These are phyloP conservation scores for Coemansia sp. DNA, from an alignment of 192 early-diverging fungal species.

Conservation along the genomic window DNA sequence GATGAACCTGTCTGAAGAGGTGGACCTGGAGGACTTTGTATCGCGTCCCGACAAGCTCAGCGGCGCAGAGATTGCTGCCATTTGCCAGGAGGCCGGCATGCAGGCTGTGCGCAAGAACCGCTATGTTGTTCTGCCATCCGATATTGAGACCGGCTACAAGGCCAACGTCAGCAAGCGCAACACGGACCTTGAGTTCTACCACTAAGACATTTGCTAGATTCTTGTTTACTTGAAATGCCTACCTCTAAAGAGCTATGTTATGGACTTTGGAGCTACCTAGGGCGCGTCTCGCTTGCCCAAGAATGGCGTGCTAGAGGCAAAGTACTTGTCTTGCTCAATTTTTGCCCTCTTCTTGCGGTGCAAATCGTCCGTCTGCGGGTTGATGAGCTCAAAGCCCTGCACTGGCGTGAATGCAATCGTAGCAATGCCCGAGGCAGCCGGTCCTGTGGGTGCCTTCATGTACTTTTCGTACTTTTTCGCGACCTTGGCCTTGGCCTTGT, in stretches of 20 bases:
- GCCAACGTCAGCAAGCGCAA: constrained; percentile 95
- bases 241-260: neutral
- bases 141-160: constrained; percentile 96
- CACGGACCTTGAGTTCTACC: constrained; percentile 95
- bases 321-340: constrained; percentile 70
- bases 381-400: constrained; percentile 90
- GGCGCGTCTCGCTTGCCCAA: constrained; percentile 44
- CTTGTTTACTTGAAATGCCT: neutral
- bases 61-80: constrained; percentile 98
- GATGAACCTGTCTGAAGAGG: constrained; percentile 94
- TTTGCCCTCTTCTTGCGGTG: constrained; percentile 55
- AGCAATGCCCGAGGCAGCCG: constrained; percentile 73
- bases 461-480: constrained; percentile 59
- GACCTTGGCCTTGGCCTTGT: constrained; percentile 64
- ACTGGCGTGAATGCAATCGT: constrained; percentile 93
- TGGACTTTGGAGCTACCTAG: neutral
- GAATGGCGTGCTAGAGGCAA: constrained; percentile 66
- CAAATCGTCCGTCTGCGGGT: constrained; percentile 67
- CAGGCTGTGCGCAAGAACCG: constrained; percentile 97
- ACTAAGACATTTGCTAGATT: constrained; percentile 47
- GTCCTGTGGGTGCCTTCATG: constrained; percentile 39
- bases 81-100: constrained; percentile 97
- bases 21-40: constrained; percentile 97
- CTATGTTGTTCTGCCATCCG: constrained; percentile 91
- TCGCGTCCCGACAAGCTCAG: constrained; percentile 98